These are phyloP conservation scores for Hygrocybe coccinea DNA, from an alignment of 768 basidiomycete genomes.

Conservation along the genomic window DNA sequence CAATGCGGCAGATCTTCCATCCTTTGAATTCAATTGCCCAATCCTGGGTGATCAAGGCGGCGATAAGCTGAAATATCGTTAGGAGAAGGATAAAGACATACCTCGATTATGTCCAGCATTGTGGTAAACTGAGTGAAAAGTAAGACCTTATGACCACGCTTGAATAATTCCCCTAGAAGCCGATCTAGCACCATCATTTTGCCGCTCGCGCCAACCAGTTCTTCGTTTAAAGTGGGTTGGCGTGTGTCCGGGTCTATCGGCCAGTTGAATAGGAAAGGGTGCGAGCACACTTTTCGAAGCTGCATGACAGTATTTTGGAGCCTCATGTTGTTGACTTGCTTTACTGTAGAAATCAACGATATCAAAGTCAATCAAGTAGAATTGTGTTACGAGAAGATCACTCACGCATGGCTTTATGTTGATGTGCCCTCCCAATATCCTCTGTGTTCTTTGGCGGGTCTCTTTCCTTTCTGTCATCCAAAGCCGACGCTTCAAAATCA, in stretches of 20 bases:
- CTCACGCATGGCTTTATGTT: slow-evolving; percentile 55
- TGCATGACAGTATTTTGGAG: slow-evolving; percentile 97
- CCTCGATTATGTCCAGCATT: slow-evolving; percentile 94
- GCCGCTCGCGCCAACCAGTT: slow-evolving; percentile 81
- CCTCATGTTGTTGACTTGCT: slow-evolving; percentile 85
- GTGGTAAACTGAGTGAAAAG: slow-evolving; percentile 91
- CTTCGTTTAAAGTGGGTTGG: slow-evolving; percentile 65
- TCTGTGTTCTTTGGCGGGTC: slow-evolving; percentile 42
- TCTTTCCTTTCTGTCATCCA: slow-evolving; percentile 35
- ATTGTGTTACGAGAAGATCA: slow-evolving; percentile 4
- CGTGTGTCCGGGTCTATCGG: slow-evolving; percentile 58
- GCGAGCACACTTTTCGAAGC: slow-evolving; percentile 91
- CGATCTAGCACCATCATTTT: slow-evolving; percentile 98
- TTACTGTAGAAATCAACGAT: slow-evolving; percentile 43
- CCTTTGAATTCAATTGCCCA: slow-evolving; percentile 85
- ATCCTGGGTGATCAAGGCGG: slow-evolving; percentile 42
- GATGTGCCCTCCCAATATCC: slow-evolving; percentile 54
- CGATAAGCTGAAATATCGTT: slow-evolving; percentile 4
- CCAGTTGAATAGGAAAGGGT: slow-evolving; percentile 89
- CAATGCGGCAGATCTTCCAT: slow-evolving; percentile 86
- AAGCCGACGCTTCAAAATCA: slow-evolving; percentile 56
- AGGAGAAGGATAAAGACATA: slow-evolving; percentile 27
- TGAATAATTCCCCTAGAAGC: slow-evolving; percentile 77
- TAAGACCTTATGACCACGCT: slow-evolving; percentile 76
- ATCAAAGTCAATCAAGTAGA: neutral